Evolutionary conservation across 345 rosid species (phyloP).

Genomic region (Pseudoturritis turrita): DNA sequence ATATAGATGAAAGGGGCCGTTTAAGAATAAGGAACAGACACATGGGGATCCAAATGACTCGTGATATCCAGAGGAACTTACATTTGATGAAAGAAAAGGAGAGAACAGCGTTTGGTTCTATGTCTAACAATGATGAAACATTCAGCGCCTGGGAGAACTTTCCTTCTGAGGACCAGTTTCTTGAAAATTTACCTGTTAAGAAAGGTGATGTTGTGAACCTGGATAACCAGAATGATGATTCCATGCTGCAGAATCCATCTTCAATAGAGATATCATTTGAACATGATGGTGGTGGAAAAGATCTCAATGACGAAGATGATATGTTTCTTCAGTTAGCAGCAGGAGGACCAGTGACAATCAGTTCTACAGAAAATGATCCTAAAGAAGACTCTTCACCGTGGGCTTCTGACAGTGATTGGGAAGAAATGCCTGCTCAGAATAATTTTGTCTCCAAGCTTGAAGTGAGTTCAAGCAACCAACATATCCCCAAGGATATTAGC

Average conservation of each 20-base stretch:
- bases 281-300: constrained; percentile 43
- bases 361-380: constrained; percentile 40
- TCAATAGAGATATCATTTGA: constrained; percentile 76
- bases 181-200: constrained; percentile 30
- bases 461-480: constrained; percentile 30
- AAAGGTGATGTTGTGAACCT: constrained; percentile 32
- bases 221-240: constrained; percentile 31
- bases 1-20: constrained; percentile 77
- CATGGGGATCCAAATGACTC: constrained; percentile 94
- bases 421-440: constrained; percentile 41
- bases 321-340: constrained; percentile 71
- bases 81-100: constrained; percentile 87
- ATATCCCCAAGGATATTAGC: constrained; percentile 29
- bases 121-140: constrained; percentile 23
- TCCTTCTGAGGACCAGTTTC: constrained; percentile 35
- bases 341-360: constrained; percentile 40
- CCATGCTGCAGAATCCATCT: constrained; percentile 29
- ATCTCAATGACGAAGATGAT: constrained; percentile 52
- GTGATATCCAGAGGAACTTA: constrained; percentile 93
- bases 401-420: constrained; percentile 72
- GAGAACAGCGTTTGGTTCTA: constrained; percentile 26
- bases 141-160: constrained; percentile 20
- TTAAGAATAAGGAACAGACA: constrained; percentile 68
- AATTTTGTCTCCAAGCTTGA: constrained; percentile 23
- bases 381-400: constrained; percentile 35